These are phyloP conservation scores for Xylaria telfairii DNA, from an alignment of 495 filamentous ascomycete genomes.

Conservation along the genomic window DNA sequence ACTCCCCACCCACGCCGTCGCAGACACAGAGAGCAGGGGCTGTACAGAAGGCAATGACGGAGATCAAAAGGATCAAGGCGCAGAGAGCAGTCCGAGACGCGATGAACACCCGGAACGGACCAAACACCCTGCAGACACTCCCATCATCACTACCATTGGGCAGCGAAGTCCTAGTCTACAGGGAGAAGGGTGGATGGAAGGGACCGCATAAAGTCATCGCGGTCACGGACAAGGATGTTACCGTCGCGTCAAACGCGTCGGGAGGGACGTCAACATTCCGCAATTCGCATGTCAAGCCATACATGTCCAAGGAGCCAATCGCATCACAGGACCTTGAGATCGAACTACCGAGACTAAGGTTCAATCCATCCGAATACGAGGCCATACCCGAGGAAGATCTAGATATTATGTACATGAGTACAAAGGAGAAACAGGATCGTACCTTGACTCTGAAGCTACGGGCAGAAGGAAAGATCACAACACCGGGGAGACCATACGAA, in stretches of 20 bases:
- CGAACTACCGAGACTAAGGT: too few relatives aligned
- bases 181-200: constrained; percentile 26
- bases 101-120: constrained; percentile 28
- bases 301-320: not conserved
- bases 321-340: not conserved
- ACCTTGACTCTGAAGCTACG: too few relatives aligned
- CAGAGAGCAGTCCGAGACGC: constrained; percentile 22
- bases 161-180: constrained; percentile 26
- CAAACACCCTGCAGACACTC: not conserved
- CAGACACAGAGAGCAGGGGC: constrained; percentile 21
- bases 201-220: constrained; percentile 26
- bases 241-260: not conserved
- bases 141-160: constrained; percentile 20
- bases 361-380: not conserved
- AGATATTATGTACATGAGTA: too few relatives aligned
- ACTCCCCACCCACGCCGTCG: constrained; percentile 9
- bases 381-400: too few relatives aligned
- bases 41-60: constrained; percentile 30
- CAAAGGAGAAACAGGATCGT: too few relatives aligned
- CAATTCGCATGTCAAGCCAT: constrained; percentile 11
- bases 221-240: constrained; percentile 12
- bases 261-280: not conserved
- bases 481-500: too few relatives aligned
- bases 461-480: too few relatives aligned
- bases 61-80: constrained; percentile 28